phyloP scores from a whole-genome alignment of 192 early-diverging fungal genomes.

The Chytriomyces hyalinus region DNA sequence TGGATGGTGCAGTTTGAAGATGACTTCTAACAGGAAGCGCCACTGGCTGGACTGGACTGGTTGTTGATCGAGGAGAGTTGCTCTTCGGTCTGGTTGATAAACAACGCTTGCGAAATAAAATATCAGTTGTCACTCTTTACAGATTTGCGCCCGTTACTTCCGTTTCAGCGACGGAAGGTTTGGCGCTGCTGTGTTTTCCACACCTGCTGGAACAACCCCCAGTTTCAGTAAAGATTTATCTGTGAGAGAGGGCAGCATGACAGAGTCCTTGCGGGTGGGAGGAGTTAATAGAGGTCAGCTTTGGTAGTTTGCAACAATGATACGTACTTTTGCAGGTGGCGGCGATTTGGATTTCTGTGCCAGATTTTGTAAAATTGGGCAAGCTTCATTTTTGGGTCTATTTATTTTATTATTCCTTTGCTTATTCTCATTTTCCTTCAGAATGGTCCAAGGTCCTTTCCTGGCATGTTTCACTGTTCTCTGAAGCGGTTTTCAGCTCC shows the following conservation, averaged over 20 bases:
- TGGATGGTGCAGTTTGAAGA: conserved; percentile 32
- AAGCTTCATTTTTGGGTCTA: no score
- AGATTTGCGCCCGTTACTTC: not conserved
- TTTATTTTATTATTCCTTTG: no score
- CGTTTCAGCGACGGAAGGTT: conserved; percentile 20
- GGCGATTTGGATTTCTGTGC: no score
- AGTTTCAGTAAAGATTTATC: conserved; percentile 6
- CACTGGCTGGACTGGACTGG: not conserved
- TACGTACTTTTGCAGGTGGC: conserved; percentile 9
- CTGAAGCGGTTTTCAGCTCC: not conserved
- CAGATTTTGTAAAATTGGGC: no score
- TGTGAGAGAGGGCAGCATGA: conserved; percentile 19
- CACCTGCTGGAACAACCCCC: not conserved
- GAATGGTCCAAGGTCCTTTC: no score
- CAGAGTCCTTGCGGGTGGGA: not conserved
- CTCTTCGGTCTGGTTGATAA: no score
- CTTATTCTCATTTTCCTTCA: no score
- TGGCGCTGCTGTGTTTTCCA: not conserved
- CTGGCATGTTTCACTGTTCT: no score
- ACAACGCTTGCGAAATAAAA: no score
- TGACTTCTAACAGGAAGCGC: conserved; percentile 23
- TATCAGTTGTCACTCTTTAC: no score
- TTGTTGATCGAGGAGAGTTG: no score
- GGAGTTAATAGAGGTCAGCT: not conserved
- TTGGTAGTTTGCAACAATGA: not conserved